Conservation (phyloP, 176 grass and related monocot genomes). For the Ampelocalamus luodianensis region DNA sequence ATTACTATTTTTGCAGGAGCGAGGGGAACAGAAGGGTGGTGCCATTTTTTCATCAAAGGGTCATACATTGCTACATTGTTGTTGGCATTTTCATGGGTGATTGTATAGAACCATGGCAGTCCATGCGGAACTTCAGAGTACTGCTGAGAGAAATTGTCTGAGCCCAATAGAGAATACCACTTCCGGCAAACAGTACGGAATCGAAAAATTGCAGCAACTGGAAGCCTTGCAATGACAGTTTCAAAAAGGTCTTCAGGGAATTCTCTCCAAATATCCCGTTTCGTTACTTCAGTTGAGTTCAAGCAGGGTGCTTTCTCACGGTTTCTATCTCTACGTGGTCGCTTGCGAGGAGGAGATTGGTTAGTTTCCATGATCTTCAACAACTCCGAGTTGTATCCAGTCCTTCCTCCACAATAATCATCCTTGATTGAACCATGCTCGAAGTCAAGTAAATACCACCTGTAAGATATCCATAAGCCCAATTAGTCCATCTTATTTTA, state of each 20-base stretch:
- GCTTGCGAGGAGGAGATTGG: slow-evolving; percentile 64
- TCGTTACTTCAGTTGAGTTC: slow-evolving; percentile 65
- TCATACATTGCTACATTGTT: slow-evolving; percentile 82
- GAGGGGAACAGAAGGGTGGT: slow-evolving; percentile 63
- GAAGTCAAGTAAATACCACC: slow-evolving; percentile 81
- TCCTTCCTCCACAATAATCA: slow-evolving; percentile 60
- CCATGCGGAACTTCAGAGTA: slow-evolving; percentile 62
- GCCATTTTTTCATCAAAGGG: slow-evolving; percentile 81
- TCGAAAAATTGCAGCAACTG: slow-evolving; percentile 75
- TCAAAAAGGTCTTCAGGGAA: slow-evolving; percentile 92
- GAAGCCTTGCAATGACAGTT: slow-evolving; percentile 86
- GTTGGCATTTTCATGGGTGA: slow-evolving; percentile 79
- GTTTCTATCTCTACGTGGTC: slow-evolving; percentile 57
- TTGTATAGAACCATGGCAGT: slow-evolving; percentile 88
- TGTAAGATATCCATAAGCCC: slow-evolving; percentile 43
- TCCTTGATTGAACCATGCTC: slow-evolving; percentile 65
- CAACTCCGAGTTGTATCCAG: slow-evolving; percentile 55
- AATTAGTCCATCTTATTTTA: slow-evolving; percentile 32
- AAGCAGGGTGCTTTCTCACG: slow-evolving; percentile 50
- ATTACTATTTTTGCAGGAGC: slow-evolving; percentile 74
- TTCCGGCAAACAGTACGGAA: slow-evolving; percentile 85
- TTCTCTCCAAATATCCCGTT: slow-evolving; percentile 82
- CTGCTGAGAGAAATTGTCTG: slow-evolving; percentile 66
- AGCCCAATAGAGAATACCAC: slow-evolving; percentile 80
- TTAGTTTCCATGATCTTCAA: slow-evolving; percentile 66